phyloP scores from a whole-genome alignment of 495 filamentous ascomycete species.

The Hypoxylon trugodes region DNA sequence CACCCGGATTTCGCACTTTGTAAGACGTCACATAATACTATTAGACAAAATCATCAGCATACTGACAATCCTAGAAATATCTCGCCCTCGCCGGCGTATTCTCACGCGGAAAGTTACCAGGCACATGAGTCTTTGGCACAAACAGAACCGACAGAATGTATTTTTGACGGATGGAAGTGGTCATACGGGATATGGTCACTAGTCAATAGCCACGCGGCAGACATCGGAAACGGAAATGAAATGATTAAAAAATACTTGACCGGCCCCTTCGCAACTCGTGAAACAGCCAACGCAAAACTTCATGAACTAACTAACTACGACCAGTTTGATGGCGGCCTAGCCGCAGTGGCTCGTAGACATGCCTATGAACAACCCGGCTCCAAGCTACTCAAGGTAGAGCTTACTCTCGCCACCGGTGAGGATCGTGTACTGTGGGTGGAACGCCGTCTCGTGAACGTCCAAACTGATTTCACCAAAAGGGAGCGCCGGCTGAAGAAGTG shows the following conservation, averaged over 20 bases:
- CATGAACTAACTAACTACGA: constrained; percentile 2
- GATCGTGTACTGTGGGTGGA: constrained; percentile 26
- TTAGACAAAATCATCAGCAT: neutral
- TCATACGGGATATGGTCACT: too few species aligned
- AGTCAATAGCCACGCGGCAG: too few species aligned
- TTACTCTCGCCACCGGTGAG: constrained; percentile 20
- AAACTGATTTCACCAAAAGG: neutral
- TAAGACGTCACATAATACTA: neutral
- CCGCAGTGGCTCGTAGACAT: constrained; percentile 9
- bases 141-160: too few species aligned
- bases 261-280: neutral
- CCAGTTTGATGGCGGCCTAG: constrained; percentile 1
- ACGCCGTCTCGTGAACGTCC: constrained; percentile 13
- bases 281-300: constrained; percentile 16
- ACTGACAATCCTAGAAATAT: constrained; percentile 5
- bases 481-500: constrained; percentile 14
- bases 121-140: too few species aligned
- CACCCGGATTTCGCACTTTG: neutral
- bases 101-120: too few species aligned
- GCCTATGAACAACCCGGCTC: neutral
- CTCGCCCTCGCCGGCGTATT: neutral
- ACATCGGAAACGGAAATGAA: neutral
- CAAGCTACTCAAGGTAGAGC: constrained; percentile 21
- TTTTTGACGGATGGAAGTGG: too few species aligned
- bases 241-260: neutral